These are phyloP conservation scores for Diaporthe vexans DNA, from an alignment of 2,329 filamentous ascomycete genomes.

Conservation along the genomic window DNA sequence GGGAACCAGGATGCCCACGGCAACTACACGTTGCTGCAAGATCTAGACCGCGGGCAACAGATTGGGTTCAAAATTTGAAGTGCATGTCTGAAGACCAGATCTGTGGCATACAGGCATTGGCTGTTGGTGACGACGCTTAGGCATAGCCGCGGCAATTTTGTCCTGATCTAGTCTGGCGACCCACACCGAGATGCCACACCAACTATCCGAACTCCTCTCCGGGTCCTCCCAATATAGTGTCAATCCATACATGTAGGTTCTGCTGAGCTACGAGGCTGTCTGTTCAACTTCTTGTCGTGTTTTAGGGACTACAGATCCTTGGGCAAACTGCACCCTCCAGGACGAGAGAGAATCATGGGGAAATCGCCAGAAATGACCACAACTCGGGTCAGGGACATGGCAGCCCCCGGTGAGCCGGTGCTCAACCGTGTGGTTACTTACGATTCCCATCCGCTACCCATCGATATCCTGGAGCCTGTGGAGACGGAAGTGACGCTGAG, in stretches of 20 bases:
- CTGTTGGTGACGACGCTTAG: too few species aligned
- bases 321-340: not conserved
- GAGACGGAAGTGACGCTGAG: not conserved
- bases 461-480: not conserved
- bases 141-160: constrained; percentile 1
- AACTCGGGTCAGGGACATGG: not conserved
- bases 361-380: not conserved
- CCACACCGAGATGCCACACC: not conserved
- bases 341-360: not conserved
- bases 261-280: not conserved
- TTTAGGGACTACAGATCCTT: not conserved
- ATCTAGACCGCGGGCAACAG: too few species aligned
- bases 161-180: not conserved
- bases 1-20: too few species aligned
- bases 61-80: too few species aligned
- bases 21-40: too few species aligned
- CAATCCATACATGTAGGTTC: not conserved
- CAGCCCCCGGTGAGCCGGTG: not conserved
- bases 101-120: too few species aligned
- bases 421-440: not conserved
- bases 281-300: not conserved
- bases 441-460: not conserved
- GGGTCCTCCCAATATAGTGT: not conserved
- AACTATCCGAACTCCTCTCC: not conserved
- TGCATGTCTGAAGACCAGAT: too few species aligned